These are phyloP conservation scores for Raffaelea arxii DNA, from an alignment of 2,329 filamentous ascomycete species.

Conservation along the genomic window DNA sequence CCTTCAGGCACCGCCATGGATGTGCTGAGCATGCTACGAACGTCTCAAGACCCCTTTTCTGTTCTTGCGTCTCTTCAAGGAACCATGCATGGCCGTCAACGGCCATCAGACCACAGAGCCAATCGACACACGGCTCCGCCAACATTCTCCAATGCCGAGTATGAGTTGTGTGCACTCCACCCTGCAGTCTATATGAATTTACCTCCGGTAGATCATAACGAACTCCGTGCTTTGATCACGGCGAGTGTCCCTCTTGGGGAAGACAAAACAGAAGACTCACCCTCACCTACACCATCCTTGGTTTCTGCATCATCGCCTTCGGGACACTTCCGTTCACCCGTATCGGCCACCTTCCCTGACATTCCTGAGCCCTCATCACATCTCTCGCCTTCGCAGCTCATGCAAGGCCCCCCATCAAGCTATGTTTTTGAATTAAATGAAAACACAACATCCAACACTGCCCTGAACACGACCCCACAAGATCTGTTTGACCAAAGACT, in stretches of 20 bases:
- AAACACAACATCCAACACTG: no score
- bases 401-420: no score
- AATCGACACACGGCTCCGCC: neutral
- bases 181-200: neutral
- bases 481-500: no score
- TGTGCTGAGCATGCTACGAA: neutral
- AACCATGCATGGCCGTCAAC: neutral
- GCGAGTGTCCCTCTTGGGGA: neutral
- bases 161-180: neutral
- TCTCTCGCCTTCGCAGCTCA: no score
- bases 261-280: neutral
- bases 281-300: neutral
- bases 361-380: neutral
- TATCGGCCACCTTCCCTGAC: neutral
- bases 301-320: neutral
- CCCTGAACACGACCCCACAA: conserved; percentile 3
- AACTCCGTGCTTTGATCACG: neutral
- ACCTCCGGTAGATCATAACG: neutral
- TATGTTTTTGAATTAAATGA: no score
- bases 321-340: neutral
- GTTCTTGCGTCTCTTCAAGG: neutral
- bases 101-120: neutral
- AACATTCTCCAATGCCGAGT: neutral
- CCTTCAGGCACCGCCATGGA: neutral
- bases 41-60: neutral